These are phyloP conservation scores for Epichloe amarillans DNA, from an alignment of 2,329 filamentous ascomycete species.

Conservation along the genomic window DNA sequence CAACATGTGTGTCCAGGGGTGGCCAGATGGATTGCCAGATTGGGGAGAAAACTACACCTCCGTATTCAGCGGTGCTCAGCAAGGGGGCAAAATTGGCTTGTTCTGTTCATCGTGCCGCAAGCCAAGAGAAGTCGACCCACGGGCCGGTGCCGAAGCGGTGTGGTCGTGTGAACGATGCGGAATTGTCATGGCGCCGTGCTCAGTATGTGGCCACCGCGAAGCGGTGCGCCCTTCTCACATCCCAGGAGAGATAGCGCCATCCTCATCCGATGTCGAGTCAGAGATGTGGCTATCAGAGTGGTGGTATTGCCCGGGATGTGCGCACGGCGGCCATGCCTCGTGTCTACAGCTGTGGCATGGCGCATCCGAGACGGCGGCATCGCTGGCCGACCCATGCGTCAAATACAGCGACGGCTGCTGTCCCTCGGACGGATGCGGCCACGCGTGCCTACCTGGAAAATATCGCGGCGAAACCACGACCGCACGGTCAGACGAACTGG, in stretches of 20 bases:
- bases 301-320: conserved; percentile 52
- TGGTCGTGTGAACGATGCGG: conserved; percentile 46
- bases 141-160: conserved; percentile 29
- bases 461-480: conserved; percentile 37
- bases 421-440: conserved; percentile 51
- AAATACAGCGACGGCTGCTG: conserved; percentile 43
- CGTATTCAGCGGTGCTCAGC: conserved; percentile 40
- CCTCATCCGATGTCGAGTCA: conserved; percentile 11
- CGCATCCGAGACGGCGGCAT: conserved; percentile 14
- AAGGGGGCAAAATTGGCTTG: conserved; percentile 39
- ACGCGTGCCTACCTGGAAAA: conserved; percentile 45
- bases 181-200: conserved; percentile 39
- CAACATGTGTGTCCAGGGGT: conserved; percentile 45
- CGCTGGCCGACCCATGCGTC: conserved; percentile 9
- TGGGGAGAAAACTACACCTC: conserved; percentile 43
- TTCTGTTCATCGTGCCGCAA: conserved; percentile 43
- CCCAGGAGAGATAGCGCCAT: conserved; percentile 16
- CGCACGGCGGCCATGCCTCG: conserved; percentile 47
- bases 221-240: conserved; percentile 25
- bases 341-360: conserved; percentile 49
- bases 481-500: conserved; percentile 37
- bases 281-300: conserved; percentile 29
- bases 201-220: conserved; percentile 44
- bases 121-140: conserved; percentile 39
- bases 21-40: conserved; percentile 34